Evolutionary conservation across 192 early-diverging fungal species (phyloP).

Genomic region (Podila verticillata): DNA sequence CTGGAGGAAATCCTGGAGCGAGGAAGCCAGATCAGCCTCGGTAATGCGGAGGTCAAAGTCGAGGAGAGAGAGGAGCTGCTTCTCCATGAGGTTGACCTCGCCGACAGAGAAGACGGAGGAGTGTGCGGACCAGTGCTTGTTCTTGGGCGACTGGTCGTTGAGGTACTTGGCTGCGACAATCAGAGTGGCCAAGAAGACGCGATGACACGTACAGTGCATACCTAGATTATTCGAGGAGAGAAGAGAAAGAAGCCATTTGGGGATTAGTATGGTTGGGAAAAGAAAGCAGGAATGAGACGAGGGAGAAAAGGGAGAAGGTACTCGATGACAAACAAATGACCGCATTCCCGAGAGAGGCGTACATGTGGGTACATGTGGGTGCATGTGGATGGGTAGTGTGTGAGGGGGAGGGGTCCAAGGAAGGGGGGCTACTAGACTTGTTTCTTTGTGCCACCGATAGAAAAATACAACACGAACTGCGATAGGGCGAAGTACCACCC

Average conservation of each 20-base stretch:
- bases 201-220: conserved; percentile 83
- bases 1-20: conserved; percentile 33
- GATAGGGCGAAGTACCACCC: too few relatives aligned
- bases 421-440: too few relatives aligned
- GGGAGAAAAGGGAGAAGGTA: not conserved
- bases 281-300: not conserved
- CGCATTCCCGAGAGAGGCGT: not conserved
- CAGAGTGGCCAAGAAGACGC: conserved; percentile 79
- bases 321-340: not conserved
- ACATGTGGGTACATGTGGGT: not conserved
- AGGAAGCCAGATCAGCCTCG: conserved; percentile 49
- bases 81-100: conserved; percentile 87
- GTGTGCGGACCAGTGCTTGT: conserved; percentile 84
- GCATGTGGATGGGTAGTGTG: too few relatives aligned
- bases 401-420: too few relatives aligned
- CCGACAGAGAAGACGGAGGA: conserved; percentile 73
- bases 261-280: not conserved
- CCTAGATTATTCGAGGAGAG: conserved; percentile 46
- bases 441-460: too few relatives aligned
- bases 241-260: not conserved
- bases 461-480: too few relatives aligned
- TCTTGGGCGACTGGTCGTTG: conserved; percentile 82
- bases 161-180: conserved; percentile 81
- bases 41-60: conserved; percentile 57
- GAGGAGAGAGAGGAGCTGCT: conserved; percentile 78